Evolutionary conservation across 176 grass and related monocot genomes (phyloP).

Genomic region (Bromus sterilis): DNA sequence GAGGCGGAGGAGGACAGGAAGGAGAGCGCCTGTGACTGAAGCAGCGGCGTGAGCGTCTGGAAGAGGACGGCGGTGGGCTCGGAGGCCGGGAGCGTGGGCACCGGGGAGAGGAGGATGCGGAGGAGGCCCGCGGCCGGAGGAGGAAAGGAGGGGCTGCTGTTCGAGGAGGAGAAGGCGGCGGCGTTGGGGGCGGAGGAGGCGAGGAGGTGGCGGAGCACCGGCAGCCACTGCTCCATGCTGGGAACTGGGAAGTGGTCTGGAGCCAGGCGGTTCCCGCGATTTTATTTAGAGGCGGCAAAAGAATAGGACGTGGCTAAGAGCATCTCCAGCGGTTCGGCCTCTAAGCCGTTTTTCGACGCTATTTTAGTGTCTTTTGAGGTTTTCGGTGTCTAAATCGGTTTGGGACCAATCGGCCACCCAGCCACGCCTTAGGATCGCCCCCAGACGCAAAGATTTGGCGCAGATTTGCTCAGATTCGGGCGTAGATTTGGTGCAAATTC

Average conservation of each 20-base stretch:
- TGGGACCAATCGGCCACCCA: too few species aligned
- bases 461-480: too few species aligned
- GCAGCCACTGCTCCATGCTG: conserved; percentile 68
- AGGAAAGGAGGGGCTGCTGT: neutral
- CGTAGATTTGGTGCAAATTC: too few species aligned
- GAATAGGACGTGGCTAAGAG: too few species aligned
- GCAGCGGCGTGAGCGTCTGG: conserved; percentile 43
- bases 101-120: conserved; percentile 26
- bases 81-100: conserved; percentile 10
- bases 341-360: too few species aligned
- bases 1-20: conserved; percentile 38
- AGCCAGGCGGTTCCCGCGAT: neutral
- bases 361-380: too few species aligned
- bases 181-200: conserved; percentile 29
- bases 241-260: neutral
- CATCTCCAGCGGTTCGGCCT: too few species aligned
- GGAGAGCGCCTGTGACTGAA: conserved; percentile 69
- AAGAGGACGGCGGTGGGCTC: conserved; percentile 38
- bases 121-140: conserved; percentile 30
- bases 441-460: too few species aligned
- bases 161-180: conserved; percentile 23
- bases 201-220: conserved; percentile 48
- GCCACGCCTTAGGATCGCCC: too few species aligned
- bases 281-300: neutral
- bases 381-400: too few species aligned